A percentile compares a stretch with the other conserved stretches of the same genome.
Conservation (phyloP, 2,329 filamentous ascomycete genomes). For the Fusarium compactum region DNA sequence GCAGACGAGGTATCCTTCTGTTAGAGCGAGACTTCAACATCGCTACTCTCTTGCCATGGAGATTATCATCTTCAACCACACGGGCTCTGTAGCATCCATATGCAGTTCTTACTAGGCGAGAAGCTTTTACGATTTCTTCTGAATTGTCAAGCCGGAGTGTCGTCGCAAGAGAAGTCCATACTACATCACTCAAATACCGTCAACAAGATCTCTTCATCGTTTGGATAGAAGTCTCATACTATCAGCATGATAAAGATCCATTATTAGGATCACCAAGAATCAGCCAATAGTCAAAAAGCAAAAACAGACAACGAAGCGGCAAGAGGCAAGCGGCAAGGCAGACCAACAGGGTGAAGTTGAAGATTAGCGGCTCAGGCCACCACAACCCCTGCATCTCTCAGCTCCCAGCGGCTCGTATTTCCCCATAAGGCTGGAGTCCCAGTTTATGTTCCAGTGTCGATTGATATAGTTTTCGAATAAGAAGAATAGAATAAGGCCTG, state of each 20-base stretch:
- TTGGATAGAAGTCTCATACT: not conserved
- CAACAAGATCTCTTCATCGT: too few species aligned
- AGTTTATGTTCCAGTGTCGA: not conserved
- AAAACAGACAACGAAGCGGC: not conserved
- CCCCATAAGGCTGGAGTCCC: not conserved
- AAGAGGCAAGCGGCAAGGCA: not conserved
- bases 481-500: not conserved
- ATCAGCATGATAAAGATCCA: not conserved
- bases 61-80: too few species aligned
- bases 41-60: accelerated
- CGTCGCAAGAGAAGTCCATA: too few species aligned
- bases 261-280: not conserved
- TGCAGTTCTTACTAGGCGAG: too few species aligned
- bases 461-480: too few species aligned
- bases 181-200: not conserved
- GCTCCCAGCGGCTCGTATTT: not conserved
- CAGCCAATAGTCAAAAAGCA: not conserved
- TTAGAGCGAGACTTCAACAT: not conserved
- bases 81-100: too few species aligned
- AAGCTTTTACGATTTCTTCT: accelerated
- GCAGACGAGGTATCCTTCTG: not conserved
- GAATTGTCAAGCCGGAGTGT: not conserved
- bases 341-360: not conserved
- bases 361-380: not conserved
- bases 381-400: not conserved